These are phyloP conservation scores for Thymus quinquecostatus DNA, from an alignment of 257 asterid species.

Conservation along the genomic window DNA sequence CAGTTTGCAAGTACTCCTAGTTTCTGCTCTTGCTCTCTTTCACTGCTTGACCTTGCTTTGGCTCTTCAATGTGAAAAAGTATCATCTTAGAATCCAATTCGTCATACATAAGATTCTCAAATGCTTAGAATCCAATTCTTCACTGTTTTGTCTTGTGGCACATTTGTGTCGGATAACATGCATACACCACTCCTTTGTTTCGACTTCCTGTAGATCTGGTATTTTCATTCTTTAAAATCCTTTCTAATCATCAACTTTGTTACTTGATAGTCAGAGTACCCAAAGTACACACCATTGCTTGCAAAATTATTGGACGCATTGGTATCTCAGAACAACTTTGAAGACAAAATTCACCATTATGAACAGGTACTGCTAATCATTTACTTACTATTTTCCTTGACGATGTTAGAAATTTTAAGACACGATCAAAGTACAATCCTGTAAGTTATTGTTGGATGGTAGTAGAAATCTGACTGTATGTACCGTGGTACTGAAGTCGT, in stretches of 20 bases:
- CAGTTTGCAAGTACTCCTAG: background rate
- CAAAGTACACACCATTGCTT: conserved; percentile 87
- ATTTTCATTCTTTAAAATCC: conserved; percentile 7
- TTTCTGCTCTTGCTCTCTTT: conserved; percentile 4
- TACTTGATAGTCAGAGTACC: conserved; percentile 87
- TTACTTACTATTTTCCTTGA: background rate
- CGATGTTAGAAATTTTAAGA: conserved; percentile 12
- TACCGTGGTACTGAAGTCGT: conserved; percentile 1
- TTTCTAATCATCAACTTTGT: conserved; percentile 34
- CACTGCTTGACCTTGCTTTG: background rate
- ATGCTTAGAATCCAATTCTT: background rate
- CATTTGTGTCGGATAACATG: background rate
- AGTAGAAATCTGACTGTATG: background rate
- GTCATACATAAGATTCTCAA: background rate
- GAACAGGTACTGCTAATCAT: conserved; percentile 62
- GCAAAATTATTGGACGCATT: conserved; percentile 84
- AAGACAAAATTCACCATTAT: conserved; percentile 66
- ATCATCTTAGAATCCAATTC: background rate
- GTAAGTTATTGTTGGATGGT: background rate
- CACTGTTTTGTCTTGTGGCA: conserved; percentile 11
- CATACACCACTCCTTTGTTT: background rate
- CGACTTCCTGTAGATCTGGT: conserved; percentile 14
- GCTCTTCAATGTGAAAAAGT: background rate
- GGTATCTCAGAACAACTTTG: conserved; percentile 57
- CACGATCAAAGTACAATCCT: conserved; percentile 11